Evolutionary conservation across 441 rosid species (phyloP).

Genomic region (Erysimum pusillum): DNA sequence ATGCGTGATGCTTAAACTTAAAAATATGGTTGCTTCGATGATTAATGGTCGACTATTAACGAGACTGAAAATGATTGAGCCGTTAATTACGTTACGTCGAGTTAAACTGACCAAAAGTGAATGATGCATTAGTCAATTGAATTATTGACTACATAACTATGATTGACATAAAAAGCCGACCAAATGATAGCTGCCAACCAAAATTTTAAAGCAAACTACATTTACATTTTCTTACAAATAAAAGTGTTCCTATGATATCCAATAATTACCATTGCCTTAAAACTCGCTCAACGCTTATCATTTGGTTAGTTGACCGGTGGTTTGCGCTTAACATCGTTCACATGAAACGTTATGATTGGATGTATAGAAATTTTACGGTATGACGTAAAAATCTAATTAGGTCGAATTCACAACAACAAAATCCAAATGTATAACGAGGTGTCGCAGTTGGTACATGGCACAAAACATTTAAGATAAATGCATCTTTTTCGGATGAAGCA

Average conservation of each 20-base stretch:
- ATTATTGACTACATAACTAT: constrained; percentile 37
- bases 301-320: constrained; percentile 29
- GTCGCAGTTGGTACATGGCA: not conserved
- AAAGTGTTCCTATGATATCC: not conserved
- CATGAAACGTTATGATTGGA: constrained; percentile 24
- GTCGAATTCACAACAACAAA: constrained; percentile 4
- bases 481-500: not conserved
- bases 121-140: constrained; percentile 26
- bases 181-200: constrained; percentile 34
- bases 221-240: constrained; percentile 5
- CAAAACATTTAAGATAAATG: not conserved
- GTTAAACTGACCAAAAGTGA: constrained; percentile 21
- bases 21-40: constrained; percentile 10
- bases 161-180: constrained; percentile 39
- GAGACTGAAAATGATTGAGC: constrained; percentile 27
- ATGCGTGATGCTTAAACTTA: constrained; percentile 3
- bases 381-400: constrained; percentile 10
- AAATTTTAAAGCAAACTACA: constrained; percentile 1
- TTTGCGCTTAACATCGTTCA: constrained; percentile 5
- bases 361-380: not conserved
- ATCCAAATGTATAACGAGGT: constrained; percentile 19
- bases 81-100: constrained; percentile 35
- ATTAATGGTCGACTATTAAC: constrained; percentile 5
- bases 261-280: constrained; percentile 5
- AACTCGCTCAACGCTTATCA: not conserved